Base-by-base conservation (phyloP, 2,329 filamentous ascomycete species). In the Gliomastix tumulicola region DNA sequence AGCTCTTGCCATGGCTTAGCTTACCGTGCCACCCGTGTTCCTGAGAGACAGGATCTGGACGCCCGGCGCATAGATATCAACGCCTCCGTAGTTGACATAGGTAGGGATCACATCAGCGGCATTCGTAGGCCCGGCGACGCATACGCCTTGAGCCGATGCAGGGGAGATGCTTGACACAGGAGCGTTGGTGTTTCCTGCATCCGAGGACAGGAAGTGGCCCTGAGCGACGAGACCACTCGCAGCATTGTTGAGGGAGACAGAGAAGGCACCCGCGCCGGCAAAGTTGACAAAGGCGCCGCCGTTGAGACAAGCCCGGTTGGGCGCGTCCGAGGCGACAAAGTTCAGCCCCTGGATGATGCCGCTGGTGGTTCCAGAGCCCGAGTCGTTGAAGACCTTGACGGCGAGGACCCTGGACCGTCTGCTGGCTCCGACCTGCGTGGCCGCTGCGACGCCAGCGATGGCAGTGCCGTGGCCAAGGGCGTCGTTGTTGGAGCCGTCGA, bases 71-170 rank as follows among this genome's bases (percentile, higher is more conserved):
- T 65, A 73, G 44, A 73, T 54, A 47, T 71, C 66, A 37, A 75
- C 63, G 4, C 39, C 11, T 25, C 71, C 71, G 41, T 67, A 74
- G 63, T 74, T 75, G 62, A 62, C 67, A 55, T 74, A 74, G 42
- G 46, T 48, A 18, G 69, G 67, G 21, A 57, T 53, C 32, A 44
- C 39, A 41, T 69, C 62, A 30, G 55, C 56, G 36, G 28, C 35
- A 45, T 74, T 69, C 30, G 49, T 66, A 33, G 52, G 48, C 39
- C 69, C 71, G 37, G 74, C 69, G 23, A 69, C 69, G 54, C 74
- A 69, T 51, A 69, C 69, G 18, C 56, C 53, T 16, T 61, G 49
- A 20, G 68, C 64, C 4, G 69, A 73, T 16, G 67, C 71, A 25
- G 71, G 71, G 10, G 64, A 69, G 35, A 54, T 58, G 45, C 57